Percentiles rank a stretch among this genome's conserved stretches.
Evolutionary conservation across 2,329 filamentous ascomycete species (phyloP).

Genomic region (Harringtonia aguacate): DNA sequence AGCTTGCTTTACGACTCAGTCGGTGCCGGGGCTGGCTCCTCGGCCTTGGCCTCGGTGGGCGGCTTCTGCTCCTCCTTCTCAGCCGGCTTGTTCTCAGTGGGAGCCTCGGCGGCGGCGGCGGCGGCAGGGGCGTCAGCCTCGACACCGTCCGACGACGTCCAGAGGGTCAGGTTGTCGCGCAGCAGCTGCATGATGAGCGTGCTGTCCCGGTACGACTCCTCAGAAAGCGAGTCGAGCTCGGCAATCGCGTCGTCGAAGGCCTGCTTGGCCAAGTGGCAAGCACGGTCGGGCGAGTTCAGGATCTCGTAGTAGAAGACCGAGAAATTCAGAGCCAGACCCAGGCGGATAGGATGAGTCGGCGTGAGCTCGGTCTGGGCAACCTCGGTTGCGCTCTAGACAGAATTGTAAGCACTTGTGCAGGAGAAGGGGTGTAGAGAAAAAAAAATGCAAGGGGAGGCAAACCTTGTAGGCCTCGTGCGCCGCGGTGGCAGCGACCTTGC

Average conservation of each 20-base stretch:
- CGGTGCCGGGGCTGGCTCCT: conserved; percentile 25
- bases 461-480: conserved; percentile 95
- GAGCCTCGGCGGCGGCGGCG: conserved; percentile 41
- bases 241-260: conserved; percentile 96
- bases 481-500: conserved; percentile 87
- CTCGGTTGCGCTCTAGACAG: conserved; percentile 53
- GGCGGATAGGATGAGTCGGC: conserved; percentile 85
- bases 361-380: conserved; percentile 82
- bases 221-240: conserved; percentile 90
- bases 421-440: neutral
- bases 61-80: conserved; percentile 49
- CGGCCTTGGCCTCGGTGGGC: conserved; percentile 33
- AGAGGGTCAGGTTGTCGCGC: conserved; percentile 93
- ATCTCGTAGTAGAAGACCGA: conserved; percentile 99
- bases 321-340: conserved; percentile 89
- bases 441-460: neutral
- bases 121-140: conserved; percentile 60
- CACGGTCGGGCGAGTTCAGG: conserved; percentile 94
- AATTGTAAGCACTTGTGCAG: too few relatives aligned
- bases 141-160: conserved; percentile 85
- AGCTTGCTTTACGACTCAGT: conserved; percentile 39
- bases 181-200: conserved; percentile 98
- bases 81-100: conserved; percentile 38
- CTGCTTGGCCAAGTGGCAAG: conserved; percentile 94
- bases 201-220: conserved; percentile 99